A percentile compares a stretch with the other conserved stretches of the same genome.
phyloP scores from a whole-genome alignment of 192 early-diverging fungal species.

The Coemansia sp. region DNA sequence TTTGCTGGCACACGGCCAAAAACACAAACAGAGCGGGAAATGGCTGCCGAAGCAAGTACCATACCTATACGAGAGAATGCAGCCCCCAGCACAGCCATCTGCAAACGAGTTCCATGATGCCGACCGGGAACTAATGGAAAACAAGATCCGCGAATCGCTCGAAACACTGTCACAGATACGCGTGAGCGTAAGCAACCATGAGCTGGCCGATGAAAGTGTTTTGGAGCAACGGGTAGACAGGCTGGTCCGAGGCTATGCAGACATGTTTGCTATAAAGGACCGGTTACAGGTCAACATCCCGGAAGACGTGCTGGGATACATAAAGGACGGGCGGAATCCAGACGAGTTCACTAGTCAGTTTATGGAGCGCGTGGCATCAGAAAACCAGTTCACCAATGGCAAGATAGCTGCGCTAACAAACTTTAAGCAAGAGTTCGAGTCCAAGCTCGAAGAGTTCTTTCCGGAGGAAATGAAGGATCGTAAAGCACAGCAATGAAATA shows the following conservation, averaged over 20 bases:
- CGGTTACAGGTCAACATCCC: conserved; percentile 39
- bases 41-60: too few species aligned
- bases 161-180: conserved; percentile 46
- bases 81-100: conserved; percentile 6
- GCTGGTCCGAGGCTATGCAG: conserved; percentile 30
- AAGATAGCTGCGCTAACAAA: conserved; percentile 49
- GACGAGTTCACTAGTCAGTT: conserved; percentile 54
- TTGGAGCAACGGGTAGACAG: conserved; percentile 43
- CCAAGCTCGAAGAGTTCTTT: conserved; percentile 40
- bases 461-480: conserved; percentile 32
- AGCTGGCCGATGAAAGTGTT: conserved; percentile 38
- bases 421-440: conserved; percentile 48
- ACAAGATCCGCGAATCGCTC: conserved; percentile 37
- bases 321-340: conserved; percentile 45
- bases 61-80: too few species aligned
- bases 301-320: conserved; percentile 34
- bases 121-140: conserved; percentile 32
- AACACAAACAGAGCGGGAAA: too few species aligned
- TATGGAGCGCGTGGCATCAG: conserved; percentile 46
- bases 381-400: conserved; percentile 53
- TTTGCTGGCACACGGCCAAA: too few species aligned
- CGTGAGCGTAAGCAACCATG: conserved; percentile 43
- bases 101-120: conserved; percentile 22
- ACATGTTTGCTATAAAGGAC: conserved; percentile 38
- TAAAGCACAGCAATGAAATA: conserved; percentile 1